These are phyloP conservation scores for Penicillium canariense DNA, from an alignment of 495 filamentous ascomycete genomes.

Conservation along the genomic window DNA sequence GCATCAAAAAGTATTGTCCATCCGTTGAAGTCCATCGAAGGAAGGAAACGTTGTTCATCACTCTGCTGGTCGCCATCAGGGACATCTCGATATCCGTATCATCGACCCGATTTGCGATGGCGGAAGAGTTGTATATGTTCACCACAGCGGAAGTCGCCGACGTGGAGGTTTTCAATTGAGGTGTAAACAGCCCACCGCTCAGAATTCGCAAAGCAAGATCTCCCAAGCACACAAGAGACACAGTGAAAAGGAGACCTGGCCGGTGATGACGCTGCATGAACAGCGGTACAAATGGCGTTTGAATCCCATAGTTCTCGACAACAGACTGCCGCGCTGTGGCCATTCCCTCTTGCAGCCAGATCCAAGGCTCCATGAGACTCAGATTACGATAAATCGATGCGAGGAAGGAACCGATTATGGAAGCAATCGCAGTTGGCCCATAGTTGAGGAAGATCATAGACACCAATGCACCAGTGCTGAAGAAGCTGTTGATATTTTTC, in stretches of 20 bases:
- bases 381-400: conserved; percentile 24
- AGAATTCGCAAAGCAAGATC: conserved; percentile 17
- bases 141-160: background rate
- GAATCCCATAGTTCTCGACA: conserved; percentile 16
- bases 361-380: conserved; percentile 24
- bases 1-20: background rate
- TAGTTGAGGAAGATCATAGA: conserved; percentile 17
- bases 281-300: conserved; percentile 10
- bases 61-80: background rate
- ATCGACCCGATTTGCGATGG: background rate
- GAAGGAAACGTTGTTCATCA: conserved; percentile 3
- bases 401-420: conserved; percentile 23
- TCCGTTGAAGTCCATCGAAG: background rate
- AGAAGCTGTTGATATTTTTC: conserved; percentile 9
- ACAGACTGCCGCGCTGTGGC: conserved; percentile 6
- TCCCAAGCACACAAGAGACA: conserved; percentile 15
- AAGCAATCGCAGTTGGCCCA: conserved; percentile 24
- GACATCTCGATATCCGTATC: background rate
- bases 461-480: conserved; percentile 3
- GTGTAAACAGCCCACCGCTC: conserved; percentile 26
- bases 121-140: conserved; percentile 10
- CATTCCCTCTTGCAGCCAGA: conserved; percentile 16
- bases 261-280: background rate
- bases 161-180: conserved; percentile 8
- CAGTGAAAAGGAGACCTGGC: conserved; percentile 1